A percentile compares a stretch with the other conserved stretches of the same genome.
Conservation (phyloP, 768 basidiomycete species). For the Hericium rajendrae region DNA sequence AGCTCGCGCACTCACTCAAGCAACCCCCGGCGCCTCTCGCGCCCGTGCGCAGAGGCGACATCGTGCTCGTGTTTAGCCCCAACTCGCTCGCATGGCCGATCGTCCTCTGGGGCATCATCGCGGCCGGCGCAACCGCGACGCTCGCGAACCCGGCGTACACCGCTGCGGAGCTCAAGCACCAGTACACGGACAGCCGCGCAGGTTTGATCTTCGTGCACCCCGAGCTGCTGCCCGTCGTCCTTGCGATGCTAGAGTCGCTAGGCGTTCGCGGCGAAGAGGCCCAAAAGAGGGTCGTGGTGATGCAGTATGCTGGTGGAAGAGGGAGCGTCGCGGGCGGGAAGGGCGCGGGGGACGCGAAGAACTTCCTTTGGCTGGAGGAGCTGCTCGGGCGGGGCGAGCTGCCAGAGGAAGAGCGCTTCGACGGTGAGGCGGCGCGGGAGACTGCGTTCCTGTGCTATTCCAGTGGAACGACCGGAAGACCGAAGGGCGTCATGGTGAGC, state of each 20-base stretch:
- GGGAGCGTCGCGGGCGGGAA: too few species aligned
- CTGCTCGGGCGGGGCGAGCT: slow-evolving; percentile 43
- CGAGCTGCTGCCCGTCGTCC: slow-evolving; percentile 41
- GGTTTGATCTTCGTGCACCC: slow-evolving; percentile 55
- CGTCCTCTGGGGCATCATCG: slow-evolving; percentile 35
- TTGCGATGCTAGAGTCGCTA: slow-evolving; percentile 43
- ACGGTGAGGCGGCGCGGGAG: slow-evolving; percentile 40
- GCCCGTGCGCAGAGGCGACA: slow-evolving; percentile 35
- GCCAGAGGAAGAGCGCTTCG: slow-evolving; percentile 42
- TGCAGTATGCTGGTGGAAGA: slow-evolving; percentile 19
- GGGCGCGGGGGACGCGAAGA: slow-evolving; percentile 5
- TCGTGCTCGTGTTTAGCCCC: slow-evolving; percentile 54
- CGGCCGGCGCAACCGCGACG: slow-evolving; percentile 58
- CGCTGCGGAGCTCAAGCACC: slow-evolving; percentile 55
- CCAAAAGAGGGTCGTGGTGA: slow-evolving; percentile 43
- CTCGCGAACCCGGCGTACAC: slow-evolving; percentile 69
- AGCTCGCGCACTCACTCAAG: slow-evolving; percentile 47
- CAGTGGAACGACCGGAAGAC: slow-evolving; percentile 66
- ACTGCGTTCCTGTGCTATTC: slow-evolving; percentile 58
- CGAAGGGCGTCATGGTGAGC: slow-evolving; percentile 51
- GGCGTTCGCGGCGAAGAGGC: slow-evolving; percentile 39
- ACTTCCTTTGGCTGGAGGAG: slow-evolving; percentile 33
- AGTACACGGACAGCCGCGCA: slow-evolving; percentile 60
- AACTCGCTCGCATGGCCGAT: slow-evolving; percentile 54
- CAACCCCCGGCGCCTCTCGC: slow-evolving; percentile 16